Conservation (phyloP, 768 basidiomycete genomes). For the Termitomyces eurrhizus region DNA sequence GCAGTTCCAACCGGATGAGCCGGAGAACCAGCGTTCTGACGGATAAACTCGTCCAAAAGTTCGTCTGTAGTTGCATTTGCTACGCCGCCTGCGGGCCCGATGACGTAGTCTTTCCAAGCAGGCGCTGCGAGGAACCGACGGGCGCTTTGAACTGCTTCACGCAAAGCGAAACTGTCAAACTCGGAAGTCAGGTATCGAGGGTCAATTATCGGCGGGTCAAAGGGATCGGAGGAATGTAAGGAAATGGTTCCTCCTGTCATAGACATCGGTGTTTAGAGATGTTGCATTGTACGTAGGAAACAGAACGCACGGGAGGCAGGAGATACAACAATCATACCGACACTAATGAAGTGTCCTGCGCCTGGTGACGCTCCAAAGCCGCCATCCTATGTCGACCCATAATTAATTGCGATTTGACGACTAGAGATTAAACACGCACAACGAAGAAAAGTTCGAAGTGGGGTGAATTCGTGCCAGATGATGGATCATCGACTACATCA, state of each 20-base stretch:
- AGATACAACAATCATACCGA: conserved; percentile 1
- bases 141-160: conserved; percentile 17
- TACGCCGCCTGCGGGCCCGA: conserved; percentile 8
- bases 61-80: conserved; percentile 8
- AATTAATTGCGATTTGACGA: background rate
- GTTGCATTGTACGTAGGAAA: background rate
- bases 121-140: conserved; percentile 7
- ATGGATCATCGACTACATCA: conserved; percentile 20
- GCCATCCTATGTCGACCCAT: background rate
- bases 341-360: background rate
- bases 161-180: conserved; percentile 21
- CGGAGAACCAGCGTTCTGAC: background rate
- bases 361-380: background rate
- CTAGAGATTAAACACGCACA: background rate
- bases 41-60: conserved; percentile 7
- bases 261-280: background rate
- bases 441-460: conserved; percentile 7
- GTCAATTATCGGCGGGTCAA: conserved; percentile 38
- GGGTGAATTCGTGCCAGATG: conserved; percentile 20
- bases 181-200: conserved; percentile 25
- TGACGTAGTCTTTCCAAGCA: conserved; percentile 8
- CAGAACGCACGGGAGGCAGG: conserved; percentile 19
- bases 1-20: conserved; percentile 1
- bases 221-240: conserved; percentile 35
- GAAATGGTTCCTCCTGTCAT: conserved; percentile 21